phyloP scores from a whole-genome alignment of 306 rosid species.

The Castanea sativa region DNA sequence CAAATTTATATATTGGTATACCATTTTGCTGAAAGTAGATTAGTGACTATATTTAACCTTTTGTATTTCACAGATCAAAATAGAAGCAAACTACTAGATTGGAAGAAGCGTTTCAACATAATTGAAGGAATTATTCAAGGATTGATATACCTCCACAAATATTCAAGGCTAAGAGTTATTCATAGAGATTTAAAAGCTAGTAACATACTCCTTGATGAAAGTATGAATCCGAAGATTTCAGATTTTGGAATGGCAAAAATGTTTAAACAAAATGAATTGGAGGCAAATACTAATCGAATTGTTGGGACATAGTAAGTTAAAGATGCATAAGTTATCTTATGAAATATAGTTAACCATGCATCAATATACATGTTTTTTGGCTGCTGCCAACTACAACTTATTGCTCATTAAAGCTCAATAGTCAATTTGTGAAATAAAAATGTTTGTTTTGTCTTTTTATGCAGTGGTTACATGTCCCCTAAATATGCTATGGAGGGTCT shows the following conservation, averaged over 20 bases:
- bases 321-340: too few species aligned
- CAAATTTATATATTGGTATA: too few species aligned
- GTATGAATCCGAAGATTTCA: slow-evolving; percentile 24
- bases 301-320: slow-evolving; percentile 7
- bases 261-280: background rate
- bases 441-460: background rate
- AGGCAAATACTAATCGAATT: background rate
- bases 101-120: slow-evolving; percentile 22
- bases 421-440: too few species aligned
- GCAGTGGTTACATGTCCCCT: slow-evolving; percentile 5
- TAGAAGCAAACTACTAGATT: slow-evolving; percentile 5
- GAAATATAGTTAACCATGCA: too few species aligned
- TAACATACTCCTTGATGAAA: slow-evolving; percentile 23
- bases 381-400: too few species aligned
- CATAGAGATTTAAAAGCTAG: slow-evolving; percentile 21
- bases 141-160: slow-evolving; percentile 26
- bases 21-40: too few species aligned
- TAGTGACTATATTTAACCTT: background rate
- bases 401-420: too few species aligned
- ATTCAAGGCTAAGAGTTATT: slow-evolving; percentile 13
- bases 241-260: slow-evolving; percentile 25
- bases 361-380: too few species aligned
- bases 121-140: slow-evolving; percentile 27
- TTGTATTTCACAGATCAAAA: background rate
- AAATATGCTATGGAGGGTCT: slow-evolving; percentile 27